Conservation (phyloP, 768 basidiomycete species). For the Agaricus sinodeliciosus region DNA sequence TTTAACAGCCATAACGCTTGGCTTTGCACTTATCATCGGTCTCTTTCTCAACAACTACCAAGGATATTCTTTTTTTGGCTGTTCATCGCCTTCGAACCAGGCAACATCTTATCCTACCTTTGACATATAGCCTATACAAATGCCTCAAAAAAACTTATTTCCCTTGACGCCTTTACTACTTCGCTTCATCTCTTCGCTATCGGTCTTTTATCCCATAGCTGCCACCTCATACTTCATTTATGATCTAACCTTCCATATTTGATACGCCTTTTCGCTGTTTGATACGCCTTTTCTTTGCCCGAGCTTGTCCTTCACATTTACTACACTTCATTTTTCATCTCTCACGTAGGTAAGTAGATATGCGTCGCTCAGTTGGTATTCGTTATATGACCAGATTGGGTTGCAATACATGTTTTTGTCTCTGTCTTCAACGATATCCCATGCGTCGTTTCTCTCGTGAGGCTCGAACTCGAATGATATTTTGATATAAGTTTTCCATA, state of each 20-base stretch:
- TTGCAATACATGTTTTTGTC: conserved; percentile 26
- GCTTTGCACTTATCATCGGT: conserved; percentile 7
- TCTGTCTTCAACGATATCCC: conserved; percentile 6
- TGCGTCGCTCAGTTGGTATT: conserved; percentile 19
- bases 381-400: conserved; percentile 22
- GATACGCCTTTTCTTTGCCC: conserved; percentile 8
- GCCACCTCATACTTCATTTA: conserved; percentile 13
- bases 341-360: conserved; percentile 43
- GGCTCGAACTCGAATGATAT: neutral
- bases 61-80: conserved; percentile 1
- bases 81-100: conserved; percentile 1
- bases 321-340: conserved; percentile 16
- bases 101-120: conserved; percentile 10
- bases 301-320: neutral
- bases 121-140: conserved; percentile 1
- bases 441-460: neutral
- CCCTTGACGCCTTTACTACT: conserved; percentile 18
- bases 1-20: neutral
- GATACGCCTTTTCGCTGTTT: conserved; percentile 13
- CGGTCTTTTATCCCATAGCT: conserved; percentile 12
- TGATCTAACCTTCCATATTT: conserved; percentile 13
- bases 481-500: neutral
- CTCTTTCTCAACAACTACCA: conserved; percentile 5
- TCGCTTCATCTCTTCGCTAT: conserved; percentile 27
- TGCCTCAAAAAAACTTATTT: conserved; percentile 14